Evolutionary conservation across 129 eudicot species (phyloP), one percentile per base, ranked within the genome.

Genomic region (Lactuca saligna): DNA sequence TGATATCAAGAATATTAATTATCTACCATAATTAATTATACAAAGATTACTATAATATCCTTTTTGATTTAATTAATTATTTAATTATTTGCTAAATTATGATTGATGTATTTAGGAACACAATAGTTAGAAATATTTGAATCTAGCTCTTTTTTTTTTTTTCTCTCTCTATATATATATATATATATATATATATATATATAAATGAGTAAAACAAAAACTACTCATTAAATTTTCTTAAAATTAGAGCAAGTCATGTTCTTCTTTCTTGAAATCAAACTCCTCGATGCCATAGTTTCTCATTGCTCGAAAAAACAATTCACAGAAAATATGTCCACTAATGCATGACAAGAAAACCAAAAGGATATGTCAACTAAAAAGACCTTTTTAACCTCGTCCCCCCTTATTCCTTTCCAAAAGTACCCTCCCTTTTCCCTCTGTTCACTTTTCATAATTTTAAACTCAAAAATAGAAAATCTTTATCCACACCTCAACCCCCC

Each of bases 381-480:
- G 72, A 67, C 72, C 34, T 35, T 67, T 67, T 16, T 53, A 17
- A 8, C 50, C 50, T 7, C 41, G 25, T 3, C 17, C 7, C 9
- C 60, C 71, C 2, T 5, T 5, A 8, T 16, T 33, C 2, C 10
- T 53, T 67, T 32, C 60, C 71, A 8, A 66, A 66, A 66, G 71
- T 66, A 51, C 60, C 71, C 71, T 15, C 44, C 48, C n/a, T 66
- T 66, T 66, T 55, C 12, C 69, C 44, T 17, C 29, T 0, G 29
- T 25, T 25, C 29, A 25, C 29, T 25, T 0, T 25, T 25, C 29
- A 25, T 25, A 25, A 25, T 13, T 64, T 61, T 7, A 17, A 61
- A 61, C 48, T 35, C 44, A 61, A 61, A 61, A 35, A 31, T 8
- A 29, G 35, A 61, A 14, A 61, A 14, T 58, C 17, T 32, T 32